Evolutionary conservation across 164 flowering plant species (phyloP).

Genomic region (Santalum album): DNA sequence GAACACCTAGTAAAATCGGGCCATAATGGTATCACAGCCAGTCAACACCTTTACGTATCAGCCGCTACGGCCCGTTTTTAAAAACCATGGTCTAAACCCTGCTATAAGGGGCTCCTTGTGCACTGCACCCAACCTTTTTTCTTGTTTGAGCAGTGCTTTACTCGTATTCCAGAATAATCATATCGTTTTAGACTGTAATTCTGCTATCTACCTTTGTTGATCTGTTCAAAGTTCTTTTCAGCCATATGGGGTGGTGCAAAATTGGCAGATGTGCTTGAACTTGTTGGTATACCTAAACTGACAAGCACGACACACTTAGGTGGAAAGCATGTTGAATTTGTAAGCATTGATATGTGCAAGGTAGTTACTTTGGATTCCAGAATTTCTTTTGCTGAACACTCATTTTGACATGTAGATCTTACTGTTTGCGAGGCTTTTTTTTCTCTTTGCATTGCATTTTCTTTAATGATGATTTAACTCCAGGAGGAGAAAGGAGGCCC

Average conservation of each 20-base stretch:
- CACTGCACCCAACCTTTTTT: too few relatives aligned
- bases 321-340: slow-evolving; percentile 94
- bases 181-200: too few relatives aligned
- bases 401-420: too few relatives aligned
- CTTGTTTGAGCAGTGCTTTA: too few relatives aligned
- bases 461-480: slow-evolving; percentile 2
- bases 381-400: neutral
- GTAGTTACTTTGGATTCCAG: slow-evolving; percentile 23
- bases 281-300: slow-evolving; percentile 63
- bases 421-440: neutral
- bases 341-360: slow-evolving; percentile 92
- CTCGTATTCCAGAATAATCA: too few relatives aligned
- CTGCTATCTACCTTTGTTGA: neutral
- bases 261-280: slow-evolving; percentile 86
- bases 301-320: slow-evolving; percentile 49
- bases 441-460: too few relatives aligned
- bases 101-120: too few relatives aligned
- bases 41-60: too few relatives aligned
- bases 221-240: slow-evolving; percentile 20
- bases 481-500: slow-evolving; percentile 99
- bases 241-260: slow-evolving; percentile 95
- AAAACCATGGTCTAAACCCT: too few relatives aligned
- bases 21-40: too few relatives aligned
- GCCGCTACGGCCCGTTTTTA: too few relatives aligned
- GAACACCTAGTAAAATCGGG: too few relatives aligned